Conservation (phyloP, 2,329 filamentous ascomycete species). For the Sclerotinia minor region DNA sequence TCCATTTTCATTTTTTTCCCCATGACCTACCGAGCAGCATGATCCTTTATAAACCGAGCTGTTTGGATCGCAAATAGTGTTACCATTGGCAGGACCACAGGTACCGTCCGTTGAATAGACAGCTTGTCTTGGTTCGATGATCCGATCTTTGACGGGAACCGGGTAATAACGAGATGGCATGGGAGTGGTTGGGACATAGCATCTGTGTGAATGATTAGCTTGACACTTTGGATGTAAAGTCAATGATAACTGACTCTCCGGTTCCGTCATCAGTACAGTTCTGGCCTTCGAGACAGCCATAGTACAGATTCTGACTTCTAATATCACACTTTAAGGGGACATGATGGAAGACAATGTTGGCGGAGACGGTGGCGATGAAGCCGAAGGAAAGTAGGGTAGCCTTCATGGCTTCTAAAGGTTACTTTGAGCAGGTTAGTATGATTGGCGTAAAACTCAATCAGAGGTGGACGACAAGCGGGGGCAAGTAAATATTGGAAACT, state of each 20-base stretch:
- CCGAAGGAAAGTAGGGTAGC: constrained; percentile 34
- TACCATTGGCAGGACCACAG: constrained; percentile 41
- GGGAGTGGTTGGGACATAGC: constrained; percentile 29
- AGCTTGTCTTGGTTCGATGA: constrained; percentile 41
- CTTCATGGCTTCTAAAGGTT: constrained; percentile 37
- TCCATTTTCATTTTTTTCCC: neutral
- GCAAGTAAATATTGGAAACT: neutral
- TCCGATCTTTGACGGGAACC: neutral
- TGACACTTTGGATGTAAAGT: neutral
- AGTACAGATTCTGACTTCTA: constrained; percentile 35
- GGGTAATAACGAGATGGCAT: constrained; percentile 21
- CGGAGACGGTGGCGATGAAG: constrained; percentile 44
- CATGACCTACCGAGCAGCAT: constrained; percentile 46
- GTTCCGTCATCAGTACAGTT: constrained; percentile 31
- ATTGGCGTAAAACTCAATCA: neutral
- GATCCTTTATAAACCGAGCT: constrained; percentile 48
- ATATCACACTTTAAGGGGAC: constrained; percentile 48
- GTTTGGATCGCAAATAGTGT: constrained; percentile 45
- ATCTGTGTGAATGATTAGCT: constrained; percentile 31
- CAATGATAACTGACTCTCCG: constrained; percentile 32
- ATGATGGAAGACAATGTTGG: constrained; percentile 52
- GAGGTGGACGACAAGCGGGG: neutral
- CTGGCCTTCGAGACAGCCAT: constrained; percentile 41
- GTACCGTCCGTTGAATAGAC: constrained; percentile 45
- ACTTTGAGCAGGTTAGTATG: constrained; percentile 23